Conservation (phyloP, 352 stramenopile genomes). For the Phytophthora chlamydospora region DNA sequence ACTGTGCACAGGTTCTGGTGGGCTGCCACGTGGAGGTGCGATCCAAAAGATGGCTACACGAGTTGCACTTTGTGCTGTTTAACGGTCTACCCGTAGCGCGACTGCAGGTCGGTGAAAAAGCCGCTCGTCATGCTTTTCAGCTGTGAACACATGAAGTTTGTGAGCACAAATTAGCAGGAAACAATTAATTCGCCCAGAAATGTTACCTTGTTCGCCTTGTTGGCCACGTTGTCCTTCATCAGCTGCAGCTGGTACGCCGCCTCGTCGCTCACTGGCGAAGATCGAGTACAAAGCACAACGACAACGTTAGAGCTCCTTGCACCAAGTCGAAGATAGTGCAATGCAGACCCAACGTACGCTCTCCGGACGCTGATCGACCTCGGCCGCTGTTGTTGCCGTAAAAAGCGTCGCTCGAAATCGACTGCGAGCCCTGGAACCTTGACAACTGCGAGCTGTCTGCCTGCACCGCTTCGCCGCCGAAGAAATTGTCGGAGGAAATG, state of each 20-base stretch:
- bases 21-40: conserved; percentile 30
- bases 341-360: conserved; percentile 51
- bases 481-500: conserved; percentile 92
- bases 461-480: conserved; percentile 64
- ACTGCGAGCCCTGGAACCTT: conserved; percentile 80
- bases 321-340: neutral
- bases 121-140: conserved; percentile 91
- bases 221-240: conserved; percentile 85
- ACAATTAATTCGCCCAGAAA: neutral
- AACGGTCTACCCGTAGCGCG: conserved; percentile 67
- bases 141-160: conserved; percentile 30
- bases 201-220: conserved; percentile 77
- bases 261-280: conserved; percentile 63
- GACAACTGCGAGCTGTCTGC: conserved; percentile 71
- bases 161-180: conserved; percentile 1
- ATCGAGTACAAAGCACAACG: conserved; percentile 4
- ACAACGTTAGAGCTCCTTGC: neutral
- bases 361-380: conserved; percentile 62
- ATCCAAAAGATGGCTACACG: conserved; percentile 31
- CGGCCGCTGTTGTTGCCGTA: conserved; percentile 63
- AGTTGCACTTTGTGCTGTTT: neutral
- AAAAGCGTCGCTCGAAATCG: conserved; percentile 90
- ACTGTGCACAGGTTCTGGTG: conserved; percentile 26
- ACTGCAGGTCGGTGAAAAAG: conserved; percentile 89
- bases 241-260: conserved; percentile 86